phyloP scores from a whole-genome alignment of 2,329 filamentous ascomycete species.

The Fonsecaea pedrosoi region DNA sequence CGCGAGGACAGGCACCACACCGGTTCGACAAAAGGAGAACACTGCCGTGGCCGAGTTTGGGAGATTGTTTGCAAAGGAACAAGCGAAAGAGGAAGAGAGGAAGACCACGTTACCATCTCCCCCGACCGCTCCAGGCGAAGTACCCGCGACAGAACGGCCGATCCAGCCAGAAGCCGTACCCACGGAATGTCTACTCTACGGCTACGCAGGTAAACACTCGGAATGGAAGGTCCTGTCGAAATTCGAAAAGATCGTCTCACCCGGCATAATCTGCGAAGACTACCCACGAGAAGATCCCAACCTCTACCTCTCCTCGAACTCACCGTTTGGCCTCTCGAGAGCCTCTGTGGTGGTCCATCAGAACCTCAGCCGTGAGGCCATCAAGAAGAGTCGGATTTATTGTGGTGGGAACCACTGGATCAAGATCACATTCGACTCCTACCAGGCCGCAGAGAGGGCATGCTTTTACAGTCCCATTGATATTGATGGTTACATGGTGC shows the following conservation, averaged over 20 bases:
- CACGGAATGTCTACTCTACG: conserved; percentile 84
- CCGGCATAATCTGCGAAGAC: conserved; percentile 82
- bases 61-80: conserved; percentile 53
- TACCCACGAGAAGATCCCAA: conserved; percentile 85
- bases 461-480: conserved; percentile 73
- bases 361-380: conserved; percentile 73
- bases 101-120: conserved; percentile 32
- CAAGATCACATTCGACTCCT: conserved; percentile 79
- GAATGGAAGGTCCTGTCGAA: conserved; percentile 87
- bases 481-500: conserved; percentile 73
- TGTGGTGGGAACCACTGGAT: conserved; percentile 92
- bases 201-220: conserved; percentile 71
- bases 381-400: conserved; percentile 78
- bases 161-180: conserved; percentile 54
- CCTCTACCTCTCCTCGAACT: conserved; percentile 72
- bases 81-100: conserved; percentile 48
- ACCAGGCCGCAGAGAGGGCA: conserved; percentile 72
- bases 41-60: conserved; percentile 57
- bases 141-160: conserved; percentile 37
- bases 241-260: conserved; percentile 75
- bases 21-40: conserved; percentile 60
- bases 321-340: conserved; percentile 33
- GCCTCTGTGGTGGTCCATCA: conserved; percentile 63
- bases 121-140: conserved; percentile 25
- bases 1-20: conserved; percentile 65